Percentiles rank a stretch among this genome's conserved stretches.
phyloP scores from a whole-genome alignment of 2,329 filamentous ascomycete species.

The Onygena corvina region DNA sequence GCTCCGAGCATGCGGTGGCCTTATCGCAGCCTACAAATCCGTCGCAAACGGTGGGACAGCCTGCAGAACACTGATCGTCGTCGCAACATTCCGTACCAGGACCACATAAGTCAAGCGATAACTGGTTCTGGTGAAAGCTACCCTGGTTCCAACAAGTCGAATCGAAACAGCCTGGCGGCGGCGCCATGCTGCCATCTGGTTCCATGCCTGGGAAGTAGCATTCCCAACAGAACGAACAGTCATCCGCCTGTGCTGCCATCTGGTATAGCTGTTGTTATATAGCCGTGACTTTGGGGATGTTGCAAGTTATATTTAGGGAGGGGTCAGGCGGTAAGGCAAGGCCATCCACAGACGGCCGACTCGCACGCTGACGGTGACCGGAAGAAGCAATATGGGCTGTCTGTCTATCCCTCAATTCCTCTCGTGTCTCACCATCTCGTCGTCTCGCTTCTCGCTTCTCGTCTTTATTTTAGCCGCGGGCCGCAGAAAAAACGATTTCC shows the following conservation, averaged over 20 bases:
- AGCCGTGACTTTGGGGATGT: no score
- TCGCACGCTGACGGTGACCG: not conserved
- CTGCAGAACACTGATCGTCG: constrained; percentile 29
- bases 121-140: constrained; percentile 22
- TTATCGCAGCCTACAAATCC: constrained; percentile 32
- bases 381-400: not conserved
- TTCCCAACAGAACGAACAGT: constrained; percentile 30
- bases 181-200: constrained; percentile 22
- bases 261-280: no score
- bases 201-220: constrained; percentile 33
- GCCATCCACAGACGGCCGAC: no score
- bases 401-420: no score
- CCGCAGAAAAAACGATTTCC: not conserved
- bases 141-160: constrained; percentile 23
- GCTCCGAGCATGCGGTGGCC: constrained; percentile 27
- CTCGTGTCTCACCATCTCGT: no score
- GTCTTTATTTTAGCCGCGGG: constrained; percentile 2
- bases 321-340: no score
- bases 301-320: no score
- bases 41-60: constrained; percentile 31
- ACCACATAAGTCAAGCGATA: constrained; percentile 19
- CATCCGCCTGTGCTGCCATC: constrained; percentile 11
- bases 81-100: constrained; percentile 31
- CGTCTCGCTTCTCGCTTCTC: not conserved
- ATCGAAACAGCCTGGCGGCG: constrained; percentile 16